Evolutionary conservation across 1,284 basidiomycete genomes (phyloP), one percentile per base, ranked within the genome.

Genomic region (Grifola frondosa): DNA sequence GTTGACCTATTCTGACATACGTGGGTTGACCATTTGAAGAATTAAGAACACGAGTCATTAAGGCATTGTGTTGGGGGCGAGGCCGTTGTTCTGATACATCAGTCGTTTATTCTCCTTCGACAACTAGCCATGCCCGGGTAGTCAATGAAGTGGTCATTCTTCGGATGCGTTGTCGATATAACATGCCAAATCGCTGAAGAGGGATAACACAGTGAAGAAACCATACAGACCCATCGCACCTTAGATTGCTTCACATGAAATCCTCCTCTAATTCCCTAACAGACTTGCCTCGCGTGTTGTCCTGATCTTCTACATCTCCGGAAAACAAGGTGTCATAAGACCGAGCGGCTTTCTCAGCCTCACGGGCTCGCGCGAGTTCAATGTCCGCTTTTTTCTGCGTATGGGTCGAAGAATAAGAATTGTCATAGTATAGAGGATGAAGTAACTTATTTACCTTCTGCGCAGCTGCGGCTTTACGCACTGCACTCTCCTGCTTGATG

Each of bases 251-350:
- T 54, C 57, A 68, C 66, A 68, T 68, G 44, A 67, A 67, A 40
- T 68, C 63, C 19, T 87, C 84, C 59, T 86, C 81, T 56, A 84
- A 64, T 53, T 83, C 84, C 53, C 75, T 70, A 9, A 77, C 81
- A 3, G 76, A 81, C 62, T 74, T 77, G n/a, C n/a, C n/a, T n/a
- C n/a, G n/a, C 53, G 67, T 68, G 23, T 69, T 72, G 7, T 75
- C 71, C 16, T 69, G 74, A 30, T 72, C 70, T 25, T 81, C 78
- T 5, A 69, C 58, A 12, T 61, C 62, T 10, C 52, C 66, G 3
- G 53, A 71, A 66, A 84, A 85, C 19, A 91, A 61, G 0, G 73
- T 68, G 56, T 90, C 86, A 46, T 91, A 91, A 2, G 88, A 91
- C 19, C 80, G 70, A 9, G 86, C 84, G 4, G 80, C 80, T 56